Evolutionary conservation across 2,329 filamentous ascomycete species (phyloP), one percentile per base, ranked within the genome.

Genomic region (Cercospora zeae-maydis): DNA sequence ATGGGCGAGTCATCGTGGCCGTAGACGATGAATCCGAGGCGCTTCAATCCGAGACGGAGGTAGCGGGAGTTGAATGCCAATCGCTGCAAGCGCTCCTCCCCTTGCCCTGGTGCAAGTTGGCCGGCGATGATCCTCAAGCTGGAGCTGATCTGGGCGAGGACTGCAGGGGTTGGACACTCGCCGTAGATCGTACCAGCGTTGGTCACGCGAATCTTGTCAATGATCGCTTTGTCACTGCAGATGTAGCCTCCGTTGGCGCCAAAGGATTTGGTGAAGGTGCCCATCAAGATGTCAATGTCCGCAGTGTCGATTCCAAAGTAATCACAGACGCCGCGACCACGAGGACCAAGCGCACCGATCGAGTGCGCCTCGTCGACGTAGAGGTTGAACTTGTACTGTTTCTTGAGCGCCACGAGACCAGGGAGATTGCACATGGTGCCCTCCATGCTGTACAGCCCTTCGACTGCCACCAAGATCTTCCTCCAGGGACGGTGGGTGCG

Each of bases 401-500:
- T 88, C 85, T 96, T 97, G 68, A 99, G 83, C 56, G 83, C 85
- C 63, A 99, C 80, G 56, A 99, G 82, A 65, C 91, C 91, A 1
- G 95, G 95, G n/a, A 99, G 85, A 76, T 99, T 95, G 78, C 91
- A 95, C 91, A 99, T 96, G 69, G 93, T 97, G 54, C 95, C 95
- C 80, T 99, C 95, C 95, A 99, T 99, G 0, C 93, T 98, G 83
- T 99, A 99, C 19, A 99, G 84, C 70, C 95, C 95, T 77, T 99
- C 95, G 37, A 99, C 91, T 37, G 93, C 93, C 49, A 99, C 91
- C 57, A 99, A 78, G 64, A 99, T 98, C 86, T 98, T 99, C 84
- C 96, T 97, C 95, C 95, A 99, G 1, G 95, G 95, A 31, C 95
- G 90, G 78, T 99, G 95, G n/a, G 93, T 99, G 69, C 95, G 90